Percentiles rank a stretch among this genome's conserved stretches.
Conservation (phyloP, 805 yeast species). For the Saturnispora hagleri region DNA sequence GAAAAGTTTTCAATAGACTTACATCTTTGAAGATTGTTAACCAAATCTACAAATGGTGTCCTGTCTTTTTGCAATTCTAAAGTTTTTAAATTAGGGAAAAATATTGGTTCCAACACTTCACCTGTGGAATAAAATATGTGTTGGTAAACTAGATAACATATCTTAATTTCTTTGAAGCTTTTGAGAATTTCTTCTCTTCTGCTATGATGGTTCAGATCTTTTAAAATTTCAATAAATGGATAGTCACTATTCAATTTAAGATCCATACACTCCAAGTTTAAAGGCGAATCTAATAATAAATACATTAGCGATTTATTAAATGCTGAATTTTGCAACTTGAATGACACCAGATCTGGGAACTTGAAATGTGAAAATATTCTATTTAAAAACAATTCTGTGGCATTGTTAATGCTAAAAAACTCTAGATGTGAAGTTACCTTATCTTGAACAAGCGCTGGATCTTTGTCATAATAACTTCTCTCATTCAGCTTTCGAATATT, state of each 20-base stretch:
- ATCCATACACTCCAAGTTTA: background rate
- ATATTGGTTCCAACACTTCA: background rate
- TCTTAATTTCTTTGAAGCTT: background rate
- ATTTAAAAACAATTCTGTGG: background rate
- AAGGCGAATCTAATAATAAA: background rate
- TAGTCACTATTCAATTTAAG: background rate
- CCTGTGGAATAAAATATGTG: background rate
- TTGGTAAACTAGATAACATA: background rate
- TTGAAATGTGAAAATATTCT: conserved; percentile 6
- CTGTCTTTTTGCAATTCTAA: conserved; percentile 4
- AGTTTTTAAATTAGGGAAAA: background rate
- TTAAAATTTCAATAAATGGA: background rate
- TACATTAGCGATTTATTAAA: background rate
- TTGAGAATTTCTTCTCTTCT: background rate
- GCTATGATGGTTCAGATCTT: background rate
- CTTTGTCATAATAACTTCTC: background rate
- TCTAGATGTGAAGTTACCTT: background rate
- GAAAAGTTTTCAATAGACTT: conserved; percentile 1
- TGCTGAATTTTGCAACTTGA: background rate
- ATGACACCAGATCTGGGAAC: background rate
- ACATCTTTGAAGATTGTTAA: background rate
- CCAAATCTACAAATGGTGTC: background rate
- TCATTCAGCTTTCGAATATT: background rate
- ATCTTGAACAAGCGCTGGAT: background rate
- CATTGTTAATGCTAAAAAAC: background rate